phyloP scores from a whole-genome alignment of 768 basidiomycete genomes.

The Galerina sulciceps region DNA sequence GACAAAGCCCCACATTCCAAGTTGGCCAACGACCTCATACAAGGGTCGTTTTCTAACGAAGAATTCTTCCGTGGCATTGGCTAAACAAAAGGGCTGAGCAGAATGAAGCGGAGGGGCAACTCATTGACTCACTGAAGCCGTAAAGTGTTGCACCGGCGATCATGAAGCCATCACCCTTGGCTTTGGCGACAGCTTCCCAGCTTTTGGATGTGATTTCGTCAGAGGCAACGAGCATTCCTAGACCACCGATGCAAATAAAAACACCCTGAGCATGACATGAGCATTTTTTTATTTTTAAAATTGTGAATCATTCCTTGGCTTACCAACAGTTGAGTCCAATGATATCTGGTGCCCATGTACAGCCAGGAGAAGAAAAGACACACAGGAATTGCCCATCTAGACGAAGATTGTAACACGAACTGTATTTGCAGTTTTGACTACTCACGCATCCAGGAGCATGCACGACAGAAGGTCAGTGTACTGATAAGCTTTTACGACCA shows the following conservation, averaged over 20 bases:
- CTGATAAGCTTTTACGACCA: constrained; percentile 83
- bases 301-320: neutral
- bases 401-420: neutral
- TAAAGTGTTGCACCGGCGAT: constrained; percentile 85
- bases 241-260: constrained; percentile 71
- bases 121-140: constrained; percentile 70
- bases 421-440: constrained; percentile 4
- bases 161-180: constrained; percentile 88
- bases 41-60: constrained; percentile 80
- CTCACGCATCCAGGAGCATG: constrained; percentile 90
- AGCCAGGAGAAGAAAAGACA: constrained; percentile 85
- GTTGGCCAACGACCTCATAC: constrained; percentile 87
- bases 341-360: constrained; percentile 79
- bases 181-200: constrained; percentile 64
- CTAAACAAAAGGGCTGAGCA: constrained; percentile 37
- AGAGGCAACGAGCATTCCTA: constrained; percentile 80
- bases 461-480: constrained; percentile 88
- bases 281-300: neutral
- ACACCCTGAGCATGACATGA: constrained; percentile 49
- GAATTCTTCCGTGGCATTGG: constrained; percentile 89
- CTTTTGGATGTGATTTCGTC: constrained; percentile 81
- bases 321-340: constrained; percentile 83
- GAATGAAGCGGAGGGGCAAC: neutral
- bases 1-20: constrained; percentile 84
- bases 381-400: constrained; percentile 86